phyloP scores from a whole-genome alignment of 108 stramenopile species.

The Pseudonitzschia delicatissima region DNA sequence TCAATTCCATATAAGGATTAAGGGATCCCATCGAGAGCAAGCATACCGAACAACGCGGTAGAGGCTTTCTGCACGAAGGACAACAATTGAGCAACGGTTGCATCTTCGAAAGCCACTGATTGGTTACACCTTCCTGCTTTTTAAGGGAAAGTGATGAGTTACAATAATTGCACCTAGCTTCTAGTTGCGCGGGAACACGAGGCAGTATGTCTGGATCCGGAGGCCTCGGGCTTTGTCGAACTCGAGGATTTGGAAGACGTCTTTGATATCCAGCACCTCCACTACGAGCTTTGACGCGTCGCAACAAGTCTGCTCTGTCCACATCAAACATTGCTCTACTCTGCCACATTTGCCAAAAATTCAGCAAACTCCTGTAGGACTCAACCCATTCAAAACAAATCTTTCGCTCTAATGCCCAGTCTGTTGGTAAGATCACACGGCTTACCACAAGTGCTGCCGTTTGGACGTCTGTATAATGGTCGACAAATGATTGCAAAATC shows the following conservation, averaged over 20 bases:
- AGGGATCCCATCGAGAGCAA: slow-evolving; percentile 74
- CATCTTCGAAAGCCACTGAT: slow-evolving; percentile 76
- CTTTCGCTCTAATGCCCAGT: slow-evolving; percentile 60
- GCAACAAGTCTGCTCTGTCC: slow-evolving; percentile 62
- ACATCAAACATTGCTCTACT: slow-evolving; percentile 78
- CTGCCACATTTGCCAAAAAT: slow-evolving; percentile 83
- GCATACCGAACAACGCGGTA: slow-evolving; percentile 86
- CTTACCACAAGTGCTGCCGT: slow-evolving; percentile 74
- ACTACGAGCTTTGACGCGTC: slow-evolving; percentile 39
- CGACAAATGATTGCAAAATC: slow-evolving; percentile 75
- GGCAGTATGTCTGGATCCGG: slow-evolving; percentile 32
- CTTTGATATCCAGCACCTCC: slow-evolving; percentile 5
- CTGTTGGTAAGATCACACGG: slow-evolving; percentile 63
- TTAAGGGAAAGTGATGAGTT: slow-evolving; percentile 61
- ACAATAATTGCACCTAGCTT: slow-evolving; percentile 88
- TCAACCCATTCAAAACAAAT: slow-evolving; percentile 79
- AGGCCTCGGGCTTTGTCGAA: slow-evolving; percentile 24
- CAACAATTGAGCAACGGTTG: slow-evolving; percentile 85
- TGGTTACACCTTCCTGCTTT: slow-evolving; percentile 63
- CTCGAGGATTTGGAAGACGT: slow-evolving; percentile 5
- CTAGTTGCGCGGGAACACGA: slow-evolving; percentile 44
- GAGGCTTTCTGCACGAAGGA: slow-evolving; percentile 85
- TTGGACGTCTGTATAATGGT: slow-evolving; percentile 69
- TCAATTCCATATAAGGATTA: slow-evolving; percentile 88
- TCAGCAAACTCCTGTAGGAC: slow-evolving; percentile 63